Evolutionary conservation across 2,329 filamentous ascomycete species (phyloP).

Genomic region (Sporothrix phasma): DNA sequence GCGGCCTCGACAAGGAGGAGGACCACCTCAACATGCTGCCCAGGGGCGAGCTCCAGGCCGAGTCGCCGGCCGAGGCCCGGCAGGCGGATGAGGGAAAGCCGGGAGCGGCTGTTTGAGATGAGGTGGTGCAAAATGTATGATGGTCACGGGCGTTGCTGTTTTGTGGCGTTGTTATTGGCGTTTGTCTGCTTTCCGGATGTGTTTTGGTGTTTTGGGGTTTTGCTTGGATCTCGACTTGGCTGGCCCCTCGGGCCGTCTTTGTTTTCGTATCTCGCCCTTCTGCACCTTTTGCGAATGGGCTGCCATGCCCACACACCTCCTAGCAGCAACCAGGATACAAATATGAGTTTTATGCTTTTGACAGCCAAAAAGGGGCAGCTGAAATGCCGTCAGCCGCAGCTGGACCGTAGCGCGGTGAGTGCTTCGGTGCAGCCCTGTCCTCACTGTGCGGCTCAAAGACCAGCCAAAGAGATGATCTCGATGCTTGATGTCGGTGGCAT

Average conservation of each 20-base stretch:
- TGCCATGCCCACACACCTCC: not conserved
- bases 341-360: not conserved
- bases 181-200: too few species aligned
- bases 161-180: too few species aligned
- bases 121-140: not conserved
- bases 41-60: conserved; percentile 2
- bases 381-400: not conserved
- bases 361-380: not conserved
- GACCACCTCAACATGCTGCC: conserved; percentile 56
- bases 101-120: not conserved
- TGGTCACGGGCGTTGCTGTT: too few species aligned
- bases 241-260: too few species aligned
- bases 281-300: not conserved
- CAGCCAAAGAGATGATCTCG: too few species aligned
- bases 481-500: too few species aligned
- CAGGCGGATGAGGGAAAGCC: not conserved
- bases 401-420: not conserved
- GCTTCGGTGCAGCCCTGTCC: not conserved
- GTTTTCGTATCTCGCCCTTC: not conserved
- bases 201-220: too few species aligned
- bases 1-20: conserved; percentile 55
- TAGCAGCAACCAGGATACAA: not conserved
- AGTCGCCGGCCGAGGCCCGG: not conserved
- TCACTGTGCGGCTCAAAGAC: not conserved
- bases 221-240: too few species aligned